Evolutionary conservation across 192 early-diverging fungal genomes (phyloP).

Genomic region (Polychytrium aggregatum): DNA sequence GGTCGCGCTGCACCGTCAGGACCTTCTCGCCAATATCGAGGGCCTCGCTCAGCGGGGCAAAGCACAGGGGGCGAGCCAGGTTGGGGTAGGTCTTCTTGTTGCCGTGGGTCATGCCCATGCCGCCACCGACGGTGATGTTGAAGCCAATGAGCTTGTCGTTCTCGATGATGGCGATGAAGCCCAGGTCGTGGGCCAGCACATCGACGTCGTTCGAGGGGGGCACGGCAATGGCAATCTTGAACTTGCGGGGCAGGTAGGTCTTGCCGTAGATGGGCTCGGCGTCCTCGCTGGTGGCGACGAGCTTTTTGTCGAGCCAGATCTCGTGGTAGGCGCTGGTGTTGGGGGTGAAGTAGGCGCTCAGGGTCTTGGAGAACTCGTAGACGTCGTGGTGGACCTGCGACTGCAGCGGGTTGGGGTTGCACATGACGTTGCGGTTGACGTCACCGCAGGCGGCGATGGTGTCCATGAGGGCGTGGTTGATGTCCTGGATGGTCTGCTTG

Average conservation of each 20-base stretch:
- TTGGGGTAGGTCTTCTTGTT: slow-evolving; percentile 96
- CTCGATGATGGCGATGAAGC: slow-evolving; percentile 82
- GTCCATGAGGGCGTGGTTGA: slow-evolving; percentile 83
- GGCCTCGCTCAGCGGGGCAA: slow-evolving; percentile 64
- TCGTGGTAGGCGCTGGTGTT: slow-evolving; percentile 88
- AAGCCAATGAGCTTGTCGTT: slow-evolving; percentile 70
- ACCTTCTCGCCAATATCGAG: slow-evolving; percentile 81
- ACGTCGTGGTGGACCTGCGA: slow-evolving; percentile 72
- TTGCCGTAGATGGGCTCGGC: slow-evolving; percentile 85
- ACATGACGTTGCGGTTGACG: slow-evolving; percentile 95
- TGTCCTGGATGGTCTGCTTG: slow-evolving; percentile 77
- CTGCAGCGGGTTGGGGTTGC: slow-evolving; percentile 74
- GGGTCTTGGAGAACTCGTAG: slow-evolving; percentile 53
- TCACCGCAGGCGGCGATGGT: slow-evolving; percentile 96
- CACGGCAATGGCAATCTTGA: slow-evolving; percentile 90
- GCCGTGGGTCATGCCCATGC: slow-evolving; percentile 97
- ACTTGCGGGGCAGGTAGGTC: slow-evolving; percentile 91
- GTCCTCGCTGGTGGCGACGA: slow-evolving; percentile 73
- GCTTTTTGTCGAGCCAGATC: slow-evolving; percentile 90
- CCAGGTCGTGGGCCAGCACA: slow-evolving; percentile 90
- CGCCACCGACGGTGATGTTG: slow-evolving; percentile 91
- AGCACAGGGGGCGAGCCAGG: slow-evolving; percentile 68
- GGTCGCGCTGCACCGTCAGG: slow-evolving; percentile 86
- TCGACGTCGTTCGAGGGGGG: slow-evolving; percentile 97
- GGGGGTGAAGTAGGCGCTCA: slow-evolving; percentile 73